Conservation (phyloP, 768 basidiomycete genomes). For the Mycena belliarum region DNA sequence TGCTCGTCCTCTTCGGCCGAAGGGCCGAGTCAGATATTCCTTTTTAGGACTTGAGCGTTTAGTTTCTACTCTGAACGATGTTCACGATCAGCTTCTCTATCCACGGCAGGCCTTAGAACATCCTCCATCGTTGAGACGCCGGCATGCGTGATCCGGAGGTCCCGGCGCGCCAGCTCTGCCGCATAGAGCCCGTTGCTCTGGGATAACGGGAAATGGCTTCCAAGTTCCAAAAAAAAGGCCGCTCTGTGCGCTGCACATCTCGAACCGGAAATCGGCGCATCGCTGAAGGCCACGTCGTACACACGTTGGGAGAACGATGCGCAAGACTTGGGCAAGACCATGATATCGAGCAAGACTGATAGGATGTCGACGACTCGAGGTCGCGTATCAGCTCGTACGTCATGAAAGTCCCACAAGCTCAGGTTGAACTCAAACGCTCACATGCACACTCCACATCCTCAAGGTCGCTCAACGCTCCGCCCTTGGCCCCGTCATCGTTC, state of each 20-base stretch:
- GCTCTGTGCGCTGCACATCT: not conserved
- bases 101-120: not conserved
- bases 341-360: no score
- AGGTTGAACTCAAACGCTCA: no score
- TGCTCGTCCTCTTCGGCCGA: no score
- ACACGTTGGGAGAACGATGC: no score
- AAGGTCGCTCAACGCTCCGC: not conserved
- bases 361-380: no score
- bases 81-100: not conserved
- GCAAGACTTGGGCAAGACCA: no score
- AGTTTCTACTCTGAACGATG: not conserved
- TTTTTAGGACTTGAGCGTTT: not conserved
- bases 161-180: slow-evolving; percentile 8
- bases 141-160: slow-evolving; percentile 6
- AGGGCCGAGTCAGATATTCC: no score
- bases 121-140: not conserved
- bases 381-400: no score
- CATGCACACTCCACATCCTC: not conserved
- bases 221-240: no score
- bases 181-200: slow-evolving; percentile 6
- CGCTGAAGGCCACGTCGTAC: not conserved
- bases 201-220: not conserved
- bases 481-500: not conserved
- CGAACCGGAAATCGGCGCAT: not conserved
- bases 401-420: no score